Base-by-base conservation (phyloP, 768 basidiomycete genomes). In the Phylloporus arenicola region DNA sequence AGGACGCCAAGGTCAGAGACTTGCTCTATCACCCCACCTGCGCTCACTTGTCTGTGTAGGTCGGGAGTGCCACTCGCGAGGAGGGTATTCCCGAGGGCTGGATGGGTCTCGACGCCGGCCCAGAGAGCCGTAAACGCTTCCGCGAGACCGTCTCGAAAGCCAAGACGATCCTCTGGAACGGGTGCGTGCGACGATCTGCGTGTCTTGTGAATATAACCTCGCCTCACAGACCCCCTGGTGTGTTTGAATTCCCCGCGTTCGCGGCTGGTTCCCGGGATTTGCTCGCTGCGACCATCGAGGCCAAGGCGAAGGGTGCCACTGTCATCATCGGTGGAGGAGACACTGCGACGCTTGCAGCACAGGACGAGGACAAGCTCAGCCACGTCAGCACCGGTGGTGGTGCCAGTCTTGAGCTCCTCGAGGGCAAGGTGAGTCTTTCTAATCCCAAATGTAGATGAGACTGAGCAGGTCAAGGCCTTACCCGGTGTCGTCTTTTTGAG, bases 121-220 rank as follows among this genome's bases (percentile, higher is more conserved):
- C 80, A 14, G 79, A 93, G 74, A 92, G 86, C 57, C 82, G 81
- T 29, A 79, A 90, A 62, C 72, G 89, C 48, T 99, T 86, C 76
- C 78, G 77, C 37, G 59, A 82, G 53, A 82, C 92, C 10, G 94
- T 99, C 47, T 67, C 88, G 47, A 82, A 88, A 62, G 76, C 92
- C 45, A 96, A 91, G 80, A 99, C 95, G 34, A 92, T 98, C 64
- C 82, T 99, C 47, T 99, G 95, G 95, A 93, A 93, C 58, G 89
- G 89, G 89, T 86, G 57, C 64, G 78, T 69, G 29, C 12, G 41
- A 50, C 24, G 19, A n/a, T 16, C 14, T 17, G 10, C 20, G 9
- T 39, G 16, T 11, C 13, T 19, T 22, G 4, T 25, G 31, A 25
- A 25, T 39, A 12, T 27, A 56, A 13, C 43, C 20, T 41, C 64